phyloP scores from a whole-genome alignment of 2,329 filamentous ascomycete genomes.

The Penicillium sp. region DNA sequence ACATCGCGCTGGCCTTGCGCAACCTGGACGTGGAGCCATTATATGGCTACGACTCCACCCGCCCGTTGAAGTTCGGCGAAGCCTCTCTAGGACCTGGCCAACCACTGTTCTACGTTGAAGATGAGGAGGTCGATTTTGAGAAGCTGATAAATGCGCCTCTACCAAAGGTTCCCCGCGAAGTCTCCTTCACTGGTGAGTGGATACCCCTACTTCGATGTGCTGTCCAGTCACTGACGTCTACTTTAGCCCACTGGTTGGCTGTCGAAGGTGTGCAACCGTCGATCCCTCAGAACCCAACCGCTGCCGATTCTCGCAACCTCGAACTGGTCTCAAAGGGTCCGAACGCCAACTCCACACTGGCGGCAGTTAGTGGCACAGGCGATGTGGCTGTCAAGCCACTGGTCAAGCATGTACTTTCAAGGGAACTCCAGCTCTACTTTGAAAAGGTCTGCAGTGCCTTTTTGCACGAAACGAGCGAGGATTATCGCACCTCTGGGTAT shows the following conservation, averaged over 20 bases:
- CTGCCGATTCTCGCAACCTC: slow-evolving; percentile 75
- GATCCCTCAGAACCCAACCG: slow-evolving; percentile 92
- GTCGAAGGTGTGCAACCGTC: slow-evolving; percentile 96
- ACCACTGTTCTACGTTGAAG: slow-evolving; percentile 93
- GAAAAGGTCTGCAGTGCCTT: slow-evolving; percentile 90
- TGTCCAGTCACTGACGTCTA: slow-evolving; percentile 9
- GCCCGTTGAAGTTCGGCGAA: slow-evolving; percentile 86
- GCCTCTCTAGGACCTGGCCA: slow-evolving; percentile 91
- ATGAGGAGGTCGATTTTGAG: slow-evolving; percentile 98
- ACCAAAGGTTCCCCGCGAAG: slow-evolving; percentile 90
- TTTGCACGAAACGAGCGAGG: slow-evolving; percentile 81
- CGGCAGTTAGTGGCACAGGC: slow-evolving; percentile 78
- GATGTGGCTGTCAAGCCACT: slow-evolving; percentile 80
- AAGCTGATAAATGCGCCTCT: slow-evolving; percentile 96
- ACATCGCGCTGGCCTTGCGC: slow-evolving; percentile 80
- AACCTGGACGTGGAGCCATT: slow-evolving; percentile 90
- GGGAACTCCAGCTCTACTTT: slow-evolving; percentile 95
- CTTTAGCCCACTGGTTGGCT: slow-evolving; percentile 86
- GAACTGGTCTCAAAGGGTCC: slow-evolving; percentile 88
- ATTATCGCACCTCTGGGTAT: slow-evolving; percentile 80
- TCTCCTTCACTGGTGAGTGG: slow-evolving; percentile 76
- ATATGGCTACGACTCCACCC: slow-evolving; percentile 91
- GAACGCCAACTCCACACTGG: slow-evolving; percentile 79
- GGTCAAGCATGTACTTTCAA: slow-evolving; percentile 93
- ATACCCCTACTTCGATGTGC: not conserved